These are phyloP conservation scores for Cyberlindnera nakhonratchasimensis DNA, from an alignment of 805 yeast species.

Conservation along the genomic window DNA sequence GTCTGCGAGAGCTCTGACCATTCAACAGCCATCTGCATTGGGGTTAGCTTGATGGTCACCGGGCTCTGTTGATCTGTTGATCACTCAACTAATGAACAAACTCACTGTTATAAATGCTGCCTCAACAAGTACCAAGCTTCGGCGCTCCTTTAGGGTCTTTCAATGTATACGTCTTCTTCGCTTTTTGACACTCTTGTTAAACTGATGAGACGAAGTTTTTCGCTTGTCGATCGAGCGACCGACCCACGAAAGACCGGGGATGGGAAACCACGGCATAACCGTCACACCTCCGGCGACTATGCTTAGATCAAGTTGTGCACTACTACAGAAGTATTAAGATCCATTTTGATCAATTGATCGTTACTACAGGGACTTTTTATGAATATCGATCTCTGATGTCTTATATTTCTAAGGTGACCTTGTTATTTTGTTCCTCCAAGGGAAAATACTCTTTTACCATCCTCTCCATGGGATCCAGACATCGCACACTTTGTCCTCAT, in stretches of 20 bases:
- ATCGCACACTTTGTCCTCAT: conserved; percentile 47
- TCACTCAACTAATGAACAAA: not conserved
- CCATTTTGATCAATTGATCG: too few relatives aligned
- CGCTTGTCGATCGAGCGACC: not conserved
- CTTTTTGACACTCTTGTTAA: not conserved
- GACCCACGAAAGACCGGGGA: not conserved
- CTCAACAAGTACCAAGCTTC: too few relatives aligned
- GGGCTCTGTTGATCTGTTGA: not conserved
- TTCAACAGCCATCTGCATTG: conserved; percentile 12
- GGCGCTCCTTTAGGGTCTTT: not conserved
- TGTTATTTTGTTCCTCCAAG: not conserved
- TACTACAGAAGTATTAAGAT: too few relatives aligned
- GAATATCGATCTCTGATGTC: conserved; percentile 28
- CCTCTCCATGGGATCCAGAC: conserved; percentile 65
- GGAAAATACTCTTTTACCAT: conserved; percentile 32
- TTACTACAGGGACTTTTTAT: conserved; percentile 33
- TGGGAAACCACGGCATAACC: conserved; percentile 2
- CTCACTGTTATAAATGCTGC: not conserved
- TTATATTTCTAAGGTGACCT: not conserved
- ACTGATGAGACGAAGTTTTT: conserved; percentile 3
- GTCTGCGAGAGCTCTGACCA: conserved; percentile 24
- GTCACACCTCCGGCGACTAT: not conserved
- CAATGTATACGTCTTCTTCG: not conserved
- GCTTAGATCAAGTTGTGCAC: too few relatives aligned
- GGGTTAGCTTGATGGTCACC: not conserved